Base-by-base conservation (phyloP, 805 yeast species). In the Kazachstania viticola region DNA sequence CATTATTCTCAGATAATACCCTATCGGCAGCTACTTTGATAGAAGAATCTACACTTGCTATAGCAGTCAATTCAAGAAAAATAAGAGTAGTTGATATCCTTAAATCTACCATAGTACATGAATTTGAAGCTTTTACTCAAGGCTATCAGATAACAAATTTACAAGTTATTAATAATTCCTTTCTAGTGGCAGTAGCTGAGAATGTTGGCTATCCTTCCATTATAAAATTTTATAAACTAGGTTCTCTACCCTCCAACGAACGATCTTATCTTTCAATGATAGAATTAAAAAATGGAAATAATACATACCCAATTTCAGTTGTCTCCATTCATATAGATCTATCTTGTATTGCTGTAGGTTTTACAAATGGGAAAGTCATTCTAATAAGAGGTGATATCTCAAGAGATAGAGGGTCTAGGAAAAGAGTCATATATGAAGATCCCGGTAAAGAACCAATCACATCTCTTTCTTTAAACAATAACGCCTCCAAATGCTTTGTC, bases 341-440 rank as follows among this genome's bases (percentile, higher is more conserved):
- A 25, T 38, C 45, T 4, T 49, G 57, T 30, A 41, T 55, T 7
- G 50, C 38, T 5, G 37, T 49, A 1, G 58, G 58, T 8, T 55
- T 44, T 23, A 42, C 41, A 6, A 49, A 85, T 52, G 98, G 98
- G 2, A 66, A 74, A 14, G 84, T 87, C 2, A 61, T 87, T 2
- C 59, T 87, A 5, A 71, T 87, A 0, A 61, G 97, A 39, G 98
- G 98, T 7, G 97, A 91, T 53, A 54, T 91, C 21, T 42, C 83
- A 5, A 73, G 85, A 44, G 98, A 91, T 49, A 62, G 94, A 36
- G 97, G 97, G 0, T 75, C 94, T 8, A 71, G 91, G 41, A 97
- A 88, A 47, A 62, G 96, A 18, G 53, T 79, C 0, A 75, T 87
- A 1, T 82, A 75, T 49, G 82, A 79, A 36, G 71, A 76, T 31